These are phyloP conservation scores for Nigrospora sphaerica DNA, from an alignment of 2,329 filamentous ascomycete genomes.

Conservation along the genomic window DNA sequence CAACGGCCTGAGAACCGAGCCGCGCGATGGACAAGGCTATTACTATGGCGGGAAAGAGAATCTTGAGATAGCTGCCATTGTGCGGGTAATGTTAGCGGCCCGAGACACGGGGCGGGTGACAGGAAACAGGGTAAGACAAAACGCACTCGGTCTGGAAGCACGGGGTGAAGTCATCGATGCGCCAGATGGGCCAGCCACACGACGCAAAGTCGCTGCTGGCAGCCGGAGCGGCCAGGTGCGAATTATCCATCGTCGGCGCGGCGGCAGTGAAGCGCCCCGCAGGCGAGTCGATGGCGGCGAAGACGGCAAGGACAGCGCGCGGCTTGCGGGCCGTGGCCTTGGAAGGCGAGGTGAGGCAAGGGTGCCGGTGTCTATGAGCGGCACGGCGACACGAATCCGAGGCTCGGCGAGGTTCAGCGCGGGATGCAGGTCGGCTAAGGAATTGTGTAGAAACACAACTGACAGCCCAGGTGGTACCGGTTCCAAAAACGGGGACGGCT, in stretches of 20 bases:
- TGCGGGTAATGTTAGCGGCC: constrained; percentile 4
- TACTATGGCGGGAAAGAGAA: constrained; percentile 68
- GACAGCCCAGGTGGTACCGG: no score
- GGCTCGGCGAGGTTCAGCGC: no score
- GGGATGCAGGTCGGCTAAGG: no score
- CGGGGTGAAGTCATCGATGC: constrained; percentile 53
- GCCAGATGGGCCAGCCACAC: constrained; percentile 54
- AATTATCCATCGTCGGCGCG: background rate
- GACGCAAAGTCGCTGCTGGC: constrained; percentile 32
- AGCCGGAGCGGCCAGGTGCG: background rate
- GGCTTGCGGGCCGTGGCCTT: no score
- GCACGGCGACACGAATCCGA: no score
- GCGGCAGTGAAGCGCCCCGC: background rate
- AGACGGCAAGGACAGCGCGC: no score
- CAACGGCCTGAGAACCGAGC: constrained; percentile 52
- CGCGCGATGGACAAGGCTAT: constrained; percentile 64
- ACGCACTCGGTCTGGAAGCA: constrained; percentile 65
- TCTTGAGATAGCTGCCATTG: constrained; percentile 62
- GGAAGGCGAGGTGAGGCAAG: no score
- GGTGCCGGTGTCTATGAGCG: no score
- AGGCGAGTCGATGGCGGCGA: background rate
- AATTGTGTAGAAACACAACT: no score
- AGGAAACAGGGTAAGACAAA: constrained; percentile 23
- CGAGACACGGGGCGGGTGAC: background rate
- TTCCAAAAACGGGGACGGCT: no score